Base-by-base conservation (phyloP, 2,329 filamentous ascomycete species). In the Tolypocladium capitatum region DNA sequence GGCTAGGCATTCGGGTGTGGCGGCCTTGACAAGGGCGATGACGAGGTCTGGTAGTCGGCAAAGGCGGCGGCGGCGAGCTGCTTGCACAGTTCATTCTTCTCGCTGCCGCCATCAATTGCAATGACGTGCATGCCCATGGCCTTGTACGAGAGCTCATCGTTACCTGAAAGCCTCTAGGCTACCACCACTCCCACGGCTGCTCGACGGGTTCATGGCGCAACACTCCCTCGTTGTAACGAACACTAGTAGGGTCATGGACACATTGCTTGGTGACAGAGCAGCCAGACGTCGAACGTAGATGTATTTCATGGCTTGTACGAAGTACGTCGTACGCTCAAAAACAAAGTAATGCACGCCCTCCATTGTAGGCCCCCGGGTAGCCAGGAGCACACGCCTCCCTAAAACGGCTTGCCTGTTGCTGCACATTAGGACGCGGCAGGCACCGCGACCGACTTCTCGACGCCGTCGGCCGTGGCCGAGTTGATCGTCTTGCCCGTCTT, bases 401-500 rank as follows among this genome's bases (percentile, higher is more conserved):
- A 24, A 10, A 13, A 5, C 38, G 16, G 10, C 38, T 41, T 5
- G 24, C 24, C 18, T 10, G 1, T 1, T 28, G 36, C n/a, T 14
- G 2, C 1, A 1, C 14, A 6, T 38, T 52, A 65, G 32, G 61
- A 60, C 42, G 57, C 54, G 30, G 66, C 65, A 28, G 65, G 56
- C 28, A 76, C 58, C 58, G 72, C 71, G 52, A 80, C 64, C 51
- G 73, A 74, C 64, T 70, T 68, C 49, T 64, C 62, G 50, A 76
- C 73, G 47, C 84, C 85, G 62, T 90, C 84, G 24, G 76, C 83
- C 71, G 81, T 78, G 56, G 76, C 85, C 28, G 75, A 81, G 68
- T 85, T 94, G 63, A 96, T 82, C 61, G 84, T 84, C 80, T 96
- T 96, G 61, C 90, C 90, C 13, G 90, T 95, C 81, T 95, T 95